A percentile compares a stretch with the other conserved stretches of the same genome.
Evolutionary conservation across 139 green algal genomes (phyloP).

Genomic region (Parachlorella kessleri): DNA sequence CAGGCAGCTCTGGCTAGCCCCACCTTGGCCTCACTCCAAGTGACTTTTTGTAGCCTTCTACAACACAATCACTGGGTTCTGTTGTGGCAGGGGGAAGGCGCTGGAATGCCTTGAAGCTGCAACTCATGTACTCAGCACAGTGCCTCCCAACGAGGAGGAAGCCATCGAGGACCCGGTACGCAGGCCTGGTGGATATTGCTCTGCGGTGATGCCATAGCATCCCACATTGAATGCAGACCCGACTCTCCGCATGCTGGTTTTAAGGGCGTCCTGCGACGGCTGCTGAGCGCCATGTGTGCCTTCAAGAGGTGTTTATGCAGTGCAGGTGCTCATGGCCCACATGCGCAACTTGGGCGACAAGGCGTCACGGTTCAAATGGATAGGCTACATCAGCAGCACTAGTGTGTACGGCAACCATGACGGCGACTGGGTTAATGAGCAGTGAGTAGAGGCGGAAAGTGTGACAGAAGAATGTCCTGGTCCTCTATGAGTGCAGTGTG

Average conservation of each 20-base stretch:
- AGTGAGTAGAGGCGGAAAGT: slow-evolving; percentile 23
- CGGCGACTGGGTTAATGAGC: slow-evolving; percentile 75
- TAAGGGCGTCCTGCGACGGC: too few species aligned
- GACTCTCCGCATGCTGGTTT: too few species aligned
- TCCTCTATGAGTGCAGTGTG: too few species aligned
- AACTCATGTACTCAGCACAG: slow-evolving; percentile 45
- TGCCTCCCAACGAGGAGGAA: slow-evolving; percentile 29
- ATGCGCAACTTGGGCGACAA: slow-evolving; percentile 9
- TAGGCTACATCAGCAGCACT: slow-evolving; percentile 71
- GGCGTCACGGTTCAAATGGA: slow-evolving; percentile 35
- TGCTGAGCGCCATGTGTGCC: too few species aligned
- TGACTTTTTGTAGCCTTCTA: not conserved
- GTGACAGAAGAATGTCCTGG: too few species aligned
- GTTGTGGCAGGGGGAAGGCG: slow-evolving; percentile 17
- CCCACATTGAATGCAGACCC: too few species aligned
- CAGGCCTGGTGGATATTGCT: not conserved
- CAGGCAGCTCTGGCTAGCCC: too few species aligned
- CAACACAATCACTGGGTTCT: not conserved
- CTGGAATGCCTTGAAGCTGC: slow-evolving; percentile 2
- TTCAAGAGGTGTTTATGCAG: slow-evolving; percentile 5
- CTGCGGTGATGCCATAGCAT: too few species aligned
- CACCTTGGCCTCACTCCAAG: too few species aligned
- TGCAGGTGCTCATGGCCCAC: slow-evolving; percentile 17
- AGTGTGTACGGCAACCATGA: slow-evolving; percentile 73
- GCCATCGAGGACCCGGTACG: slow-evolving; percentile 26